phyloP scores from a whole-genome alignment of 176 grass and related monocot genomes.

The Cenchrus fungigraminus region DNA sequence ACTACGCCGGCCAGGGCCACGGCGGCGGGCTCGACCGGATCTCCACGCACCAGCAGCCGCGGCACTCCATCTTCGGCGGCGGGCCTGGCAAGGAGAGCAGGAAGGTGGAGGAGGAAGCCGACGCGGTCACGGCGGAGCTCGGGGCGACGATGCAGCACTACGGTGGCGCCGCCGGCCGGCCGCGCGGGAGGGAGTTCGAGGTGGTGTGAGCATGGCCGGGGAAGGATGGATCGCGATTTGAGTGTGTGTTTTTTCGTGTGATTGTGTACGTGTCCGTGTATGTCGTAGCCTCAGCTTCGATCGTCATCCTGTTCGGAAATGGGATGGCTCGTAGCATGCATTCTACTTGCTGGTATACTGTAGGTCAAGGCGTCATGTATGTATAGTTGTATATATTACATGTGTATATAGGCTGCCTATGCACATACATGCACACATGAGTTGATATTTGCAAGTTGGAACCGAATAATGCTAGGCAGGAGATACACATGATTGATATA shows the following conservation, averaged over 20 bases:
- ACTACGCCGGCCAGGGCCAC: neutral
- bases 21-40: slow-evolving; percentile 38
- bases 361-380: neutral
- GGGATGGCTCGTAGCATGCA: slow-evolving; percentile 4
- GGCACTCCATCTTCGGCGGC: slow-evolving; percentile 52
- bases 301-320: neutral
- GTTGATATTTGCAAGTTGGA: neutral
- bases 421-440: neutral
- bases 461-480: neutral
- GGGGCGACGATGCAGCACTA: neutral
- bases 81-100: slow-evolving; percentile 39
- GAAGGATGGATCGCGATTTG: neutral
- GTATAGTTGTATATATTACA: neutral
- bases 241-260: neutral
- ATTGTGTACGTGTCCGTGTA: neutral
- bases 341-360: neutral
- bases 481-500: too few species aligned
- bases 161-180: neutral
- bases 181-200: slow-evolving; percentile 44
- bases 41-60: slow-evolving; percentile 44
- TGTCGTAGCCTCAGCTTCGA: slow-evolving; percentile 7
- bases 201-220: slow-evolving; percentile 22
- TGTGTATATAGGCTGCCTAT: neutral
- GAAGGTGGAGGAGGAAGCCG: slow-evolving; percentile 56
- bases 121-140: slow-evolving; percentile 55